Percentiles rank a stretch among this genome's conserved stretches.
Conservation (phyloP, 140 eudicot genomes). For the Ambrosia hybrid region DNA sequence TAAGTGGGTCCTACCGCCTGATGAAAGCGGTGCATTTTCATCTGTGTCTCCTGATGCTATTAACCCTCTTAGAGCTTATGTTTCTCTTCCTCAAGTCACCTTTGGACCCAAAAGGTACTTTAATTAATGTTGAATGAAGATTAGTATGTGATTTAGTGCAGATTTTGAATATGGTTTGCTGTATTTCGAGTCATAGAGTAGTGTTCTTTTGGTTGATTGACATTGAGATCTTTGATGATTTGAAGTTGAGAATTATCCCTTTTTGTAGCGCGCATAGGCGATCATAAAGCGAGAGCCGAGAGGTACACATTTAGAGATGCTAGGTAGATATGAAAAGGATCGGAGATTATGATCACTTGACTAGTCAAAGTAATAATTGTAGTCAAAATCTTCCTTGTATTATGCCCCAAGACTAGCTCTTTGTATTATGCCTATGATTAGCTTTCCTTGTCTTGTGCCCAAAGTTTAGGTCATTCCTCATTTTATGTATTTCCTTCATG, state of each 20-base stretch:
- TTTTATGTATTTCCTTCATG: too few species aligned
- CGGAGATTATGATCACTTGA: too few species aligned
- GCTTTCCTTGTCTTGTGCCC: too few species aligned
- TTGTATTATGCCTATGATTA: too few species aligned
- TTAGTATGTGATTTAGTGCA: not conserved
- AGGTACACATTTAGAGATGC: too few species aligned
- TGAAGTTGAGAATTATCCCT: not conserved
- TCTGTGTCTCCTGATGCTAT: conserved; percentile 63
- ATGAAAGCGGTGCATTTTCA: conserved; percentile 21
- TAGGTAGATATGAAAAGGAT: too few species aligned
- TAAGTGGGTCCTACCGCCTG: conserved; percentile 59
- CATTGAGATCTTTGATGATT: not conserved
- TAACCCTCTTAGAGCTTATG: conserved; percentile 80
- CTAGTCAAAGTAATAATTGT: too few species aligned
- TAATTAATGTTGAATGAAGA: too few species aligned
- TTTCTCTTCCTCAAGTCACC: conserved; percentile 81
- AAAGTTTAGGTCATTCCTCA: too few species aligned
- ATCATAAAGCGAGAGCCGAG: conserved; percentile 22
- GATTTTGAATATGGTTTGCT: not conserved
- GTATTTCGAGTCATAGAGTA: not conserved
- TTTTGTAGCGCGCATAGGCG: not conserved
- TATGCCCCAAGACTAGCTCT: too few species aligned
- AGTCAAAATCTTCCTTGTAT: too few species aligned
- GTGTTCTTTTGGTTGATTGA: not conserved
- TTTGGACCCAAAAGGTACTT: conserved; percentile 90